Conservation (phyloP, 192 early-diverging fungal genomes). For the Phycomyces nitens region DNA sequence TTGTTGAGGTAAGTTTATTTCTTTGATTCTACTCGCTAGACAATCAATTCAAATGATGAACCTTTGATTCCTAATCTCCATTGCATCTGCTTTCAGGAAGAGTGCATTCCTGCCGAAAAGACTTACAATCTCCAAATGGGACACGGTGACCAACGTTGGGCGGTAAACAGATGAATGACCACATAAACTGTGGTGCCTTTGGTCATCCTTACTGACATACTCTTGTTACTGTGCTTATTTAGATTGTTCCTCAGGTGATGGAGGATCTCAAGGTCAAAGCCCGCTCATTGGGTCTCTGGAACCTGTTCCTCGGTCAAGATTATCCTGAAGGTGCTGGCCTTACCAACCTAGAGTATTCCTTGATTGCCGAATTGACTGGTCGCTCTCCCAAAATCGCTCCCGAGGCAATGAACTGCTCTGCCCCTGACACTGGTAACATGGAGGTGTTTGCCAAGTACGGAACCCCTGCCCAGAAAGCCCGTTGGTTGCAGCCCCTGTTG, state of each 20-base stretch:
- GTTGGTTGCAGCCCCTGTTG: constrained; percentile 80
- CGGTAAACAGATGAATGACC: constrained; percentile 41
- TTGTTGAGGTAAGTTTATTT: constrained; percentile 50
- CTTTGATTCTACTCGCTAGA: neutral
- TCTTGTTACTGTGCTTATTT: neutral
- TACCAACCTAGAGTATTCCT: constrained; percentile 92
- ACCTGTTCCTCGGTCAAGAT: constrained; percentile 81
- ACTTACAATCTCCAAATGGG: constrained; percentile 72
- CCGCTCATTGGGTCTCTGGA: constrained; percentile 88
- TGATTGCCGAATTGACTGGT: constrained; percentile 89
- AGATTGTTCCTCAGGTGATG: constrained; percentile 79
- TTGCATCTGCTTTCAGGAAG: constrained; percentile 49
- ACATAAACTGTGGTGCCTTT: neutral
- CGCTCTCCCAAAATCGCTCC: constrained; percentile 77
- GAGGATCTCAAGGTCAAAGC: constrained; percentile 90
- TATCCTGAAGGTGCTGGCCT: constrained; percentile 84
- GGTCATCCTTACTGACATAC: too few relatives aligned
- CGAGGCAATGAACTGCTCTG: constrained; percentile 90
- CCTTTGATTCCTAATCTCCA: neutral
- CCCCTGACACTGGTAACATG: constrained; percentile 99
- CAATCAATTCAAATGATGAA: neutral
- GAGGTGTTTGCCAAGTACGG: constrained; percentile 98
- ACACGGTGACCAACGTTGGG: constrained; percentile 76
- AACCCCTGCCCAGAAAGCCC: constrained; percentile 72
- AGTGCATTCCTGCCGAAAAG: constrained; percentile 93